Evolutionary conservation across 2,329 filamentous ascomycete species (phyloP).

Genomic region (Madurella mycetomatis): DNA sequence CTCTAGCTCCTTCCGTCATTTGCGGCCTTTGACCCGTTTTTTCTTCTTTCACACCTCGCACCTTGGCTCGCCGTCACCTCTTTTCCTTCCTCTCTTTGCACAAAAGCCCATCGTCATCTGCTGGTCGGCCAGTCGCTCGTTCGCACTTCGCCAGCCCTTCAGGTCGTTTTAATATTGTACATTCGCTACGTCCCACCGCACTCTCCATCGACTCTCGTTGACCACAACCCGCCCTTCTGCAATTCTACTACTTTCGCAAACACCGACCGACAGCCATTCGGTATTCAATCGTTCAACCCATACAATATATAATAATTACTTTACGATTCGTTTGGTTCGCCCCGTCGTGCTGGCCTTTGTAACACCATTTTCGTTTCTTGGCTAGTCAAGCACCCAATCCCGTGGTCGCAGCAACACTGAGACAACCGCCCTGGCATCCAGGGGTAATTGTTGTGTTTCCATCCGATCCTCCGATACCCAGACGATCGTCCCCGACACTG

Average conservation of each 20-base stretch:
- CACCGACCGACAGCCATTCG: neutral
- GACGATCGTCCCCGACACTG: conserved; percentile 9
- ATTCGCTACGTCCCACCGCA: conserved; percentile 7
- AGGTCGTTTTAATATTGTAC: conserved; percentile 4
- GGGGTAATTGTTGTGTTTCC: conserved; percentile 20
- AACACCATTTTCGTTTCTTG: conserved; percentile 4
- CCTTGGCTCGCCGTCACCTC: neutral
- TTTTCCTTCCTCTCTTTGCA: conserved; percentile 1
- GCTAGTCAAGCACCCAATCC: conserved; percentile 2
- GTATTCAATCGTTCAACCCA: neutral
- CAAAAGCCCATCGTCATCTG: conserved; percentile 1
- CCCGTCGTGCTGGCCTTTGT: neutral
- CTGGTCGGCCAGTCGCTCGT: conserved; percentile 15
- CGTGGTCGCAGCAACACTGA: conserved; percentile 11
- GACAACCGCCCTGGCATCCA: conserved; percentile 19
- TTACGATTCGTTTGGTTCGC: neutral
- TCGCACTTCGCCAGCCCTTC: conserved; percentile 2
- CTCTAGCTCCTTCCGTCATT: conserved; percentile 13
- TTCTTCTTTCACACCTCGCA: conserved; percentile 3
- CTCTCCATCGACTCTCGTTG: conserved; percentile 7
- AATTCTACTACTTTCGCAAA: neutral
- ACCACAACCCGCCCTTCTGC: neutral
- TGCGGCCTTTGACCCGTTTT: conserved; percentile 9
- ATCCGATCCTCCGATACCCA: conserved; percentile 12
- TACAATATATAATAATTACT: neutral